These are phyloP conservation scores for Agrostemma githago DNA, from an alignment of 148 eudicot genomes.

Conservation along the genomic window DNA sequence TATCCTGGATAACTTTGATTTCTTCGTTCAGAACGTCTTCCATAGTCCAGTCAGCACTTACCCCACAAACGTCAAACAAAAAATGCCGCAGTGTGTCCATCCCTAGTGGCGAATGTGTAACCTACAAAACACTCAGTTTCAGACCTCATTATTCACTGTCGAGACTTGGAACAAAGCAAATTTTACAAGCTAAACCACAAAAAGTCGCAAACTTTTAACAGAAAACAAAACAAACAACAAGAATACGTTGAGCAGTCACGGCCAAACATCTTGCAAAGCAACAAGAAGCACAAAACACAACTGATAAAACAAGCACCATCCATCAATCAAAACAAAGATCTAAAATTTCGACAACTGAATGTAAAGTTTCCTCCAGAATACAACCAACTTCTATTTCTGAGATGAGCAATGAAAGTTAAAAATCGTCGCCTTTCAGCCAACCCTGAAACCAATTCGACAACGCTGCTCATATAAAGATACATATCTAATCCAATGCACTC, in stretches of 20 bases:
- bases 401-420: neutral
- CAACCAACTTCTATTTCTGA: neutral
- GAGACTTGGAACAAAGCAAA: neutral
- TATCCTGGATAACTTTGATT: conserved; percentile 52
- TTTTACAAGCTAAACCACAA: neutral
- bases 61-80: conserved; percentile 78
- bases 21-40: conserved; percentile 88
- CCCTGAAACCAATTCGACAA: neutral
- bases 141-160: conserved; percentile 7
- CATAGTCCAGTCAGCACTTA: conserved; percentile 84
- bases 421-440: neutral
- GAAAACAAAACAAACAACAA: neutral
- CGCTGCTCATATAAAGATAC: neutral
- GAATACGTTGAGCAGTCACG: neutral
- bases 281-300: neutral
- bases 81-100: conserved; percentile 78
- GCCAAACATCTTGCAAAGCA: neutral
- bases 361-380: neutral
- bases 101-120: conserved; percentile 92
- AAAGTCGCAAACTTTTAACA: neutral
- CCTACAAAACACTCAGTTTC: conserved; percentile 38
- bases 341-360: neutral
- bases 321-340: neutral
- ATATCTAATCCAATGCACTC: neutral
- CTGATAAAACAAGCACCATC: neutral